phyloP scores from a whole-genome alignment of 345 rosid genomes.

The Eucalyptus marginata region DNA sequence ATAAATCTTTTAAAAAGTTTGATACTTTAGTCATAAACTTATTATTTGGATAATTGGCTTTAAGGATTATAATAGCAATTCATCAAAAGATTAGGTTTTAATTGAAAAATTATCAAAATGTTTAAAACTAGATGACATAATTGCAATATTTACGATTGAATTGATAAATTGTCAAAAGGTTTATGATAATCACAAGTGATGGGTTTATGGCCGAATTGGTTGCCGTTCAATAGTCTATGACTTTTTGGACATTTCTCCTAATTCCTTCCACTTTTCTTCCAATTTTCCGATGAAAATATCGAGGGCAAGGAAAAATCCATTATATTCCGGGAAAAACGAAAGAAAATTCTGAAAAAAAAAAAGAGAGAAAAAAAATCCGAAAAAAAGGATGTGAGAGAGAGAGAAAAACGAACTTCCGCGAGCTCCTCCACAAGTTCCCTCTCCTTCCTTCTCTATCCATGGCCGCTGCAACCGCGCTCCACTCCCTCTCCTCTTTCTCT shows the following conservation, averaged over 20 bases:
- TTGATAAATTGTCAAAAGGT: fast-evolving
- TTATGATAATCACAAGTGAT: too few species aligned
- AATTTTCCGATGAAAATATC: not conserved
- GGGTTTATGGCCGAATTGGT: too few species aligned
- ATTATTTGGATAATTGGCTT: too few species aligned
- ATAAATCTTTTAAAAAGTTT: too few species aligned
- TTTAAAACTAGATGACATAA: too few species aligned
- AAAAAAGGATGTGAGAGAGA: not conserved
- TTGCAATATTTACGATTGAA: too few species aligned
- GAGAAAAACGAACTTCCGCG: not conserved
- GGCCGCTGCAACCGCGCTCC: slow-evolving; percentile 22
- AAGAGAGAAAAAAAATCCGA: not conserved
- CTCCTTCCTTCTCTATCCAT: slow-evolving; percentile 16
- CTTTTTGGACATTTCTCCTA: not conserved
- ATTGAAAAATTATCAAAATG: too few species aligned
- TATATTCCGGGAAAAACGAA: not conserved
- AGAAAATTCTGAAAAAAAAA: not conserved
- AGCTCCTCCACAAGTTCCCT: slow-evolving; percentile 22
- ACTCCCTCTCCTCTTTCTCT: not conserved
- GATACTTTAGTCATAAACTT: too few species aligned
- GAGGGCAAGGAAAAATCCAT: not conserved
- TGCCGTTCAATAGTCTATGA: too few species aligned
- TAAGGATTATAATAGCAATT: too few species aligned
- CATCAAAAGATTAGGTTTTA: too few species aligned
- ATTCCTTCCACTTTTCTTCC: not conserved